Percentiles rank a stretch among this genome's conserved stretches.
Conservation (phyloP, 495 filamentous ascomycete genomes). For the Echria macrotheca region DNA sequence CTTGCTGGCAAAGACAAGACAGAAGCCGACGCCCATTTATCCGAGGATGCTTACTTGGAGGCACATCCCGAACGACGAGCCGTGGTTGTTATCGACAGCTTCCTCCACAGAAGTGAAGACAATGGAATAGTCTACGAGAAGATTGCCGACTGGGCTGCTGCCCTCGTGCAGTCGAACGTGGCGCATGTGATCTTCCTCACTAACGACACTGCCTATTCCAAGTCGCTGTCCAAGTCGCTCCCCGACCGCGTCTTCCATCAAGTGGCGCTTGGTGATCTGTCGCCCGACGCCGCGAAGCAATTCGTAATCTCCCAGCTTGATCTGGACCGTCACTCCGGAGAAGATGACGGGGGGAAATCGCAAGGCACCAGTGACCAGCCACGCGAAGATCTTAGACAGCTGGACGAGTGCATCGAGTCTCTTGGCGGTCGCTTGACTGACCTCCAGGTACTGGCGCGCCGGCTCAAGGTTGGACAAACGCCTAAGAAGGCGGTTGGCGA, state of each 20-base stretch:
- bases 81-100: conserved; percentile 92
- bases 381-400: conserved; percentile 44
- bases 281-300: conserved; percentile 76
- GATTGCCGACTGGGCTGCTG: conserved; percentile 85
- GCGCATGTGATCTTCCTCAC: conserved; percentile 98
- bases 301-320: conserved; percentile 85
- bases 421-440: conserved; percentile 90
- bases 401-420: conserved; percentile 75
- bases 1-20: conserved; percentile 61
- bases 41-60: conserved; percentile 85
- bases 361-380: conserved; percentile 20
- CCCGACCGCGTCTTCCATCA: conserved; percentile 88
- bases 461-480: conserved; percentile 86
- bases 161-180: conserved; percentile 79
- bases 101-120: conserved; percentile 73
- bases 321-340: conserved; percentile 18
- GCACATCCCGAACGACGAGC: conserved; percentile 80
- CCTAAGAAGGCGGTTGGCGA: conserved; percentile 79
- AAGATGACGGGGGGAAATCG: background rate
- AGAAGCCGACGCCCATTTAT: conserved; percentile 66
- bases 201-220: conserved; percentile 82
- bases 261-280: conserved; percentile 78
- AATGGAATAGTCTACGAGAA: conserved; percentile 78
- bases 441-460: conserved; percentile 82
- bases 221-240: conserved; percentile 78